Percentiles rank a stretch among this genome's conserved stretches.
Evolutionary conservation across 345 rosid genomes (phyloP).

Genomic region (Ceriops zippeliana): DNA sequence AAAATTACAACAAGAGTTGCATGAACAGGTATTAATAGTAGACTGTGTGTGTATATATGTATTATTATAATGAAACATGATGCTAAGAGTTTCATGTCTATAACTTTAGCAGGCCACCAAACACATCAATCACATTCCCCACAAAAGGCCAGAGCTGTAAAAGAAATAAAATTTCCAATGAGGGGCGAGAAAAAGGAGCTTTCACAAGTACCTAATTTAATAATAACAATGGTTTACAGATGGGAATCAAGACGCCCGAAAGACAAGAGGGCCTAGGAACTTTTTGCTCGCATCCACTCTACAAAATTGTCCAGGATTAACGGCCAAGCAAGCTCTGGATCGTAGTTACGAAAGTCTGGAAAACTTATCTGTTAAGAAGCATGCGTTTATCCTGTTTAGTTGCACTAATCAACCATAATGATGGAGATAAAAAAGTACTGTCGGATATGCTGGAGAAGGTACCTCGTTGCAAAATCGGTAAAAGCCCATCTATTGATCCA

Average conservation of each 20-base stretch:
- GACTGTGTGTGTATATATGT: too few relatives aligned
- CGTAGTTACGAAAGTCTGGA: constrained; percentile 71
- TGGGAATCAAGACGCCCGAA: constrained; percentile 30
- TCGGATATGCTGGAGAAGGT: background rate
- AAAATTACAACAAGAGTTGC: too few relatives aligned
- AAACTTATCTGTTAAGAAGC: constrained; percentile 65
- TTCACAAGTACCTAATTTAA: constrained; percentile 30
- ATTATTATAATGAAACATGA: too few relatives aligned
- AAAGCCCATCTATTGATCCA: constrained; percentile 40
- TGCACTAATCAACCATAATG: too few relatives aligned
- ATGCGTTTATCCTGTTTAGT: too few relatives aligned
- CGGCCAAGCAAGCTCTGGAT: constrained; percentile 98
- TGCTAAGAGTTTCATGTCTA: too few relatives aligned
- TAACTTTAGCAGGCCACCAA: too few relatives aligned
- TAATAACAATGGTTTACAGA: constrained; percentile 43
- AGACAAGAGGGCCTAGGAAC: constrained; percentile 32
- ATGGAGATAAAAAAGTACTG: background rate
- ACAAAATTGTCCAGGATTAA: constrained; percentile 96
- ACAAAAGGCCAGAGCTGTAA: too few relatives aligned
- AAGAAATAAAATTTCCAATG: background rate
- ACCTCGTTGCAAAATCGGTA: constrained; percentile 31
- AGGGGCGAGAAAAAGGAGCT: background rate
- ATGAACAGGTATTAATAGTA: too few relatives aligned
- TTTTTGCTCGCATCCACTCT: constrained; percentile 88
- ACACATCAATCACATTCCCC: too few relatives aligned